Evolutionary conservation across 208 protist species (phyloP).

Genomic region (Entamoeba dispar): DNA sequence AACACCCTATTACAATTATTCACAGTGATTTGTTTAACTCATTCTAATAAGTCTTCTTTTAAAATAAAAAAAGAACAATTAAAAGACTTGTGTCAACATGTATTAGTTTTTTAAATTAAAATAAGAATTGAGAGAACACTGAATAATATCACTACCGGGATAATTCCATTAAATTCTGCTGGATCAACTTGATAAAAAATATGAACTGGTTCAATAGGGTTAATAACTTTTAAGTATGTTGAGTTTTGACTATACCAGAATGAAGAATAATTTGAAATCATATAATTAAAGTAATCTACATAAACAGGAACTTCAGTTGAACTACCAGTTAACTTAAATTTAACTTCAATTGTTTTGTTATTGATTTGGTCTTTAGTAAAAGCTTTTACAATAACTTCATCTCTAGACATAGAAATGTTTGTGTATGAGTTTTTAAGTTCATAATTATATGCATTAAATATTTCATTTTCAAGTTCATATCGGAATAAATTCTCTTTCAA

Average conservation of each 20-base stretch:
- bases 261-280: background rate
- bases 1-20: too few species aligned
- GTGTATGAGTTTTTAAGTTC: background rate
- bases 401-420: background rate
- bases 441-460: background rate
- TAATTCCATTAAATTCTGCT: background rate
- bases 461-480: background rate
- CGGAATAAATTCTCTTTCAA: background rate
- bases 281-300: background rate
- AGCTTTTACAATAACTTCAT: background rate
- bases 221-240: background rate
- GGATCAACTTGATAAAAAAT: background rate
- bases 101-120: background rate
- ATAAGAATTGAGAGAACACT: background rate
- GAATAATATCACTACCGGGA: background rate
- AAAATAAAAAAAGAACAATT: too few species aligned
- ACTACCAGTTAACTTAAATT: background rate
- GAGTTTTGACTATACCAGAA: background rate
- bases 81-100: background rate
- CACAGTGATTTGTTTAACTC: too few species aligned
- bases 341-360: background rate
- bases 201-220: background rate
- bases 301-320: background rate
- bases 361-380: background rate
- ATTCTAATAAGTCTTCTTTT: too few species aligned